phyloP scores from a whole-genome alignment of 371 early-diverging fungal genomes.

The Circinella minor region DNA sequence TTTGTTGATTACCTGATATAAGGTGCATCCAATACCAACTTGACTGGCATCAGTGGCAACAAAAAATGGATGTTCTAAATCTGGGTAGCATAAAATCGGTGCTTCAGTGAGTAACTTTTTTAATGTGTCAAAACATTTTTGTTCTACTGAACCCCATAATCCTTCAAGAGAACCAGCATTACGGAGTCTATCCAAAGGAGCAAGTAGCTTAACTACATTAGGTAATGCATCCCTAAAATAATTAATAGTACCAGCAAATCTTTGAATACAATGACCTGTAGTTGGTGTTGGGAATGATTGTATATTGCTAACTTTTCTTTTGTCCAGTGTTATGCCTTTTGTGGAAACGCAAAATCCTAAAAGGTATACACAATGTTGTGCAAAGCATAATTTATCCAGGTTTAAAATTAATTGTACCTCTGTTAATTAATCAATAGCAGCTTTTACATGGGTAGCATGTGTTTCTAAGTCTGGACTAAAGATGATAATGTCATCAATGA shows the following conservation, averaged over 20 bases:
- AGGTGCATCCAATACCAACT: slow-evolving; percentile 36
- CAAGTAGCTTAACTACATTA: slow-evolving; percentile 14
- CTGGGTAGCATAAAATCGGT: slow-evolving; percentile 24
- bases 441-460: slow-evolving; percentile 15
- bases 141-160: slow-evolving; percentile 5
- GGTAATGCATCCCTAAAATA: slow-evolving; percentile 36
- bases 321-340: slow-evolving; percentile 18
- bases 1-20: slow-evolving; percentile 27
- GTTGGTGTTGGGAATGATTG: slow-evolving; percentile 17
- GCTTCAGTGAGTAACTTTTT: slow-evolving; percentile 7
- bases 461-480: background rate
- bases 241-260: slow-evolving; percentile 32
- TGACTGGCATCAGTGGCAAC: slow-evolving; percentile 50
- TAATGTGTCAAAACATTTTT: slow-evolving; percentile 14
- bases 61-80: slow-evolving; percentile 30
- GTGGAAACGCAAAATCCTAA: slow-evolving; percentile 27
- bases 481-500: slow-evolving; percentile 25
- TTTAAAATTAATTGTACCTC: slow-evolving; percentile 25
- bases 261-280: slow-evolving; percentile 27
- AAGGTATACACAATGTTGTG: slow-evolving; percentile 17
- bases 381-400: slow-evolving; percentile 27
- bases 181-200: slow-evolving; percentile 32
- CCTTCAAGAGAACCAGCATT: slow-evolving; percentile 12
- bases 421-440: slow-evolving; percentile 21
- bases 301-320: slow-evolving; percentile 24